Percentiles rank a stretch among this genome's conserved stretches.
Evolutionary conservation across 495 filamentous ascomycete genomes (phyloP).

Genomic region (Penicillium manginii): DNA sequence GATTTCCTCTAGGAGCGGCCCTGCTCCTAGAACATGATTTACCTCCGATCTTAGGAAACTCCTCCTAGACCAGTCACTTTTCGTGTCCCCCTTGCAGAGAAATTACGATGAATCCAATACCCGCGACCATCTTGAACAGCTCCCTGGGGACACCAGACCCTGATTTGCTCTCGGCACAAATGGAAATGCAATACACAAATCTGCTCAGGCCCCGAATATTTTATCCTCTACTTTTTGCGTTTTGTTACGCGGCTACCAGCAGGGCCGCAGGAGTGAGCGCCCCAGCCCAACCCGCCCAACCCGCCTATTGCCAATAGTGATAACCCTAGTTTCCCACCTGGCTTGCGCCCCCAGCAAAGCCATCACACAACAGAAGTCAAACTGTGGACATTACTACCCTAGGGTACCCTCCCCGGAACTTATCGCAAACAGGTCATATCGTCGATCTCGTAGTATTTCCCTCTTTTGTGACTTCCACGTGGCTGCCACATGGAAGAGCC

Average conservation of each 20-base stretch:
- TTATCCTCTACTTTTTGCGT: background rate
- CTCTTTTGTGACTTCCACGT: slow-evolving; percentile 22
- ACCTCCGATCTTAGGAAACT: background rate
- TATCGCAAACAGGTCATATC: slow-evolving; percentile 8
- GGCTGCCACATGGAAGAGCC: slow-evolving; percentile 32
- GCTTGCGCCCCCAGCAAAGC: background rate
- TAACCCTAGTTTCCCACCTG: background rate
- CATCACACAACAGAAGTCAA: too few relatives aligned
- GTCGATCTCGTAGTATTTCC: slow-evolving; percentile 13
- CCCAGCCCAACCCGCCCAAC: too few relatives aligned
- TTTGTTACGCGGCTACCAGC: slow-evolving; percentile 1
- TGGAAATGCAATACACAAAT: background rate
- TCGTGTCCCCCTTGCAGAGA: background rate
- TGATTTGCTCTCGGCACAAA: background rate
- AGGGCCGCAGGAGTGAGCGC: background rate
- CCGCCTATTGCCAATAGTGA: slow-evolving; percentile 21
- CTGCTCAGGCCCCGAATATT: background rate
- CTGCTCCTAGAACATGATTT: background rate
- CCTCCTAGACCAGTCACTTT: background rate
- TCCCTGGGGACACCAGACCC: background rate
- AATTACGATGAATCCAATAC: background rate
- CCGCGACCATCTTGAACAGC: background rate
- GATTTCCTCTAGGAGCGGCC: background rate
- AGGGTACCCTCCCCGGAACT: slow-evolving; percentile 2
- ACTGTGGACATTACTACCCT: background rate